Evolutionary conservation across 2,329 filamentous ascomycete genomes (phyloP).

Genomic region (Apiospora aurea): DNA sequence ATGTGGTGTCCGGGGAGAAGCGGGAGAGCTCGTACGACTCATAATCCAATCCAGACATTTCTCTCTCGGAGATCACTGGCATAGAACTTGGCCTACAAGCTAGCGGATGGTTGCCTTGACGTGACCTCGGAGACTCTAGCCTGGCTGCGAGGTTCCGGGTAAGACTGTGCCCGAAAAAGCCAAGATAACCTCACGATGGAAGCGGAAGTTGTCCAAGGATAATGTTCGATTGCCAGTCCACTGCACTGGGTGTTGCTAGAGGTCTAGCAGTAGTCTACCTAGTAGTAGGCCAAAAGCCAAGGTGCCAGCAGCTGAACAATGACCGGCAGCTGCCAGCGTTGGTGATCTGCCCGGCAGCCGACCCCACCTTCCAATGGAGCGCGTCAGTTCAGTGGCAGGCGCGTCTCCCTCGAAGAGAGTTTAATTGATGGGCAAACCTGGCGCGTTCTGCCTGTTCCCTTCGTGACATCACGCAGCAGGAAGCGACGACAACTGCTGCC

Average conservation of each 20-base stretch:
- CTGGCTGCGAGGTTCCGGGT: too few species aligned
- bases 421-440: background rate
- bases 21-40: background rate
- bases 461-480: constrained; percentile 3
- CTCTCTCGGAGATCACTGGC: too few species aligned
- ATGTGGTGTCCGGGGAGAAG: background rate
- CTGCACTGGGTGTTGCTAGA: too few species aligned
- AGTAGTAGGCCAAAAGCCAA: too few species aligned
- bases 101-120: too few species aligned
- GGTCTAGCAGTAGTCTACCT: too few species aligned
- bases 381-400: background rate
- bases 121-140: too few species aligned
- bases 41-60: background rate
- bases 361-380: background rate
- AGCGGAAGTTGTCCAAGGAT: too few species aligned
- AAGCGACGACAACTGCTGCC: background rate
- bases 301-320: background rate
- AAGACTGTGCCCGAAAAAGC: too few species aligned
- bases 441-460: constrained; percentile 6
- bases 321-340: background rate
- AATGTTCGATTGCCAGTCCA: background rate
- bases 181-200: too few species aligned
- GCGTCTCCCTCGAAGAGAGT: constrained; percentile 3
- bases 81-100: too few species aligned
- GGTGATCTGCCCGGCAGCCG: background rate